Evolutionary conservation across 2,329 filamentous ascomycete genomes (phyloP).

Genomic region (Aaosphaeria arxii): DNA sequence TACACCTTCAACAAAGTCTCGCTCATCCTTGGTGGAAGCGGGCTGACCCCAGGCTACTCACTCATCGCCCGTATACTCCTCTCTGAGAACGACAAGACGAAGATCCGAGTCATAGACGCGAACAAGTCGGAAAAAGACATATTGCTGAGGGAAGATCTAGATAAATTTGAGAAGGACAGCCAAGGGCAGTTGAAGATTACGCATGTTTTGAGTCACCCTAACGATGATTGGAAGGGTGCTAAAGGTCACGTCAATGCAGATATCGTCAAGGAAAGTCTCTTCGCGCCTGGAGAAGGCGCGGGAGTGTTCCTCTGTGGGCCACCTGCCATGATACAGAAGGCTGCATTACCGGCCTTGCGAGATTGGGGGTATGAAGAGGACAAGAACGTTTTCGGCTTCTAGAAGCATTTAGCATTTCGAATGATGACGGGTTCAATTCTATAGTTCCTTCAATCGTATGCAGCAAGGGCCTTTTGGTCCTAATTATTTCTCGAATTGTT

Average conservation of each 20-base stretch:
- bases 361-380: constrained; percentile 47
- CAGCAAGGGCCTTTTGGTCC: no score
- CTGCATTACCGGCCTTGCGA: constrained; percentile 48
- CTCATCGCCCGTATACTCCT: constrained; percentile 46
- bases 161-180: constrained; percentile 37
- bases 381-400: constrained; percentile 46
- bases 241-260: constrained; percentile 45
- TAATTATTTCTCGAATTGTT: no score
- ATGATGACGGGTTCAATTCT: no score
- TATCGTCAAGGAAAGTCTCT: constrained; percentile 41
- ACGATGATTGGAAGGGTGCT: constrained; percentile 45
- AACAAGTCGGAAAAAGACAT: constrained; percentile 51
- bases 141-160: constrained; percentile 43
- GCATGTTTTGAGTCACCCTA: constrained; percentile 48
- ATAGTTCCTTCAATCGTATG: no score
- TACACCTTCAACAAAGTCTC: constrained; percentile 44
- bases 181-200: constrained; percentile 42
- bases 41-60: constrained; percentile 53
- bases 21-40: constrained; percentile 51
- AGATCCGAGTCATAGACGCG: constrained; percentile 46
- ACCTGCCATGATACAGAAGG: constrained; percentile 51
- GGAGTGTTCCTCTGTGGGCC: constrained; percentile 51
- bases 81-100: constrained; percentile 31
- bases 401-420: no score
- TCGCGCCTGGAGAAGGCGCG: constrained; percentile 40